Conservation (phyloP, 371 early-diverging fungal species). For the Apophysomyces sp. region DNA sequence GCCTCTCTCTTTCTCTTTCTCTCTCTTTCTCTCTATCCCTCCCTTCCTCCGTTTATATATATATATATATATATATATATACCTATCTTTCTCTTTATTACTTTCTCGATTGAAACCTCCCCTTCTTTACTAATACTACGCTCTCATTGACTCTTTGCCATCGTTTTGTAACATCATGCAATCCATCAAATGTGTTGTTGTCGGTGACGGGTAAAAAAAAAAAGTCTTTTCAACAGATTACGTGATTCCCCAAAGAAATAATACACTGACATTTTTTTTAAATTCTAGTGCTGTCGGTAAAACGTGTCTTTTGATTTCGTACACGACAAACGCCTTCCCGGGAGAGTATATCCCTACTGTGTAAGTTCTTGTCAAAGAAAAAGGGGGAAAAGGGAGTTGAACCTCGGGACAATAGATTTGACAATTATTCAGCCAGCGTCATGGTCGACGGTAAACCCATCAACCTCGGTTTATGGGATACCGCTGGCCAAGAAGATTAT, state of each 20-base stretch:
- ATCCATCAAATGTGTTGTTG: slow-evolving; percentile 2
- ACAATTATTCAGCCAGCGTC: slow-evolving; percentile 95
- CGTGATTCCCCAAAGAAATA: too few species aligned
- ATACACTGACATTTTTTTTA: neutral
- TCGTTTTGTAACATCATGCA: neutral
- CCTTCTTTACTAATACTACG: neutral
- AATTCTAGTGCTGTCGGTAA: slow-evolving; percentile 85
- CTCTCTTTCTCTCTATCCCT: neutral
- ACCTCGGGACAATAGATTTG: slow-evolving; percentile 64
- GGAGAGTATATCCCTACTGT: slow-evolving; percentile 98
- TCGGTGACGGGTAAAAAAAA: neutral
- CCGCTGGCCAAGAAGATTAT: slow-evolving; percentile 98
- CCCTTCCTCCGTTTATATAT: neutral
- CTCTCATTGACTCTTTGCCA: neutral
- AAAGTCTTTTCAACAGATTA: too few species aligned
- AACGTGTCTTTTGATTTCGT: slow-evolving; percentile 94
- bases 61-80: too few species aligned
- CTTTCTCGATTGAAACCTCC: neutral
- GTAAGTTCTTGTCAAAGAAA: slow-evolving; percentile 49
- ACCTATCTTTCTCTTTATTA: neutral
- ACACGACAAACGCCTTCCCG: slow-evolving; percentile 97
- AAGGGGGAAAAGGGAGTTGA: slow-evolving; percentile 1
- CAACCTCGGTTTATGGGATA: slow-evolving; percentile 98
- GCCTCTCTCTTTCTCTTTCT: neutral
- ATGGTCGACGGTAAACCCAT: slow-evolving; percentile 94